phyloP scores from a whole-genome alignment of 371 early-diverging fungal species.

The Blastocladiella emersonii region DNA sequence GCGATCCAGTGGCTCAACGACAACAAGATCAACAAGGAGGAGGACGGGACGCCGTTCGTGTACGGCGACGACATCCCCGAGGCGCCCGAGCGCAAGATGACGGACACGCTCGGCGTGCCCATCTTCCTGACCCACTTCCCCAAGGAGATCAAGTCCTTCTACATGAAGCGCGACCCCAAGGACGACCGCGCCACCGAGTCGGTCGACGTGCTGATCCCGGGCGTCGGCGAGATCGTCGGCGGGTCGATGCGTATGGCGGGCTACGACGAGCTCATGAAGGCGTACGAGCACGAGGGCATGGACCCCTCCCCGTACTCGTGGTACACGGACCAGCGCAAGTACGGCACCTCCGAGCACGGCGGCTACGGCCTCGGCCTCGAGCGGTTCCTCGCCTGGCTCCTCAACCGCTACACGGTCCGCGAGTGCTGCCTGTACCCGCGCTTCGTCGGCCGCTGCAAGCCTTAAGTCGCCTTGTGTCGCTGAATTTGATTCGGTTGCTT shows the following conservation, averaged over 20 bases:
- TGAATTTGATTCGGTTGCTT: too few species aligned
- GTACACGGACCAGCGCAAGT: slow-evolving; percentile 98
- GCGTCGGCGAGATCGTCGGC: slow-evolving; percentile 99
- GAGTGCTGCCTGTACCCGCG: slow-evolving; percentile 95
- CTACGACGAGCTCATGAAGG: slow-evolving; percentile 80
- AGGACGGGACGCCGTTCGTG: slow-evolving; percentile 77
- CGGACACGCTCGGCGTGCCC: slow-evolving; percentile 91
- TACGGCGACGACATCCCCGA: slow-evolving; percentile 99
- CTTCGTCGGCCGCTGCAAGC: slow-evolving; percentile 77
- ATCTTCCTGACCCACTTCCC: slow-evolving; percentile 97
- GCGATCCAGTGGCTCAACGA: slow-evolving; percentile 94
- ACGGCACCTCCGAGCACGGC: slow-evolving; percentile 96
- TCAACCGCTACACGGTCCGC: slow-evolving; percentile 85
- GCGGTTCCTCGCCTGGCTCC: slow-evolving; percentile 95
- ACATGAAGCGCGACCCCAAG: slow-evolving; percentile 87
- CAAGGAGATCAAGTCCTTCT: slow-evolving; percentile 98
- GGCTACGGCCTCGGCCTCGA: slow-evolving; percentile 99
- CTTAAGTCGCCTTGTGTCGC: slow-evolving; percentile 37
- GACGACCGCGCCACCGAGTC: slow-evolving; percentile 85
- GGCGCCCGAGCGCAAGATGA: slow-evolving; percentile 95
- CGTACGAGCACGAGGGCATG: slow-evolving; percentile 91
- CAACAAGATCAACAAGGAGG: slow-evolving; percentile 75
- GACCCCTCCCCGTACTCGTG: slow-evolving; percentile 97
- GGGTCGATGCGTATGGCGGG: slow-evolving; percentile 98
- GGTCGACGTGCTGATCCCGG: slow-evolving; percentile 98